Base-by-base conservation (phyloP, 352 stramenopile genomes). In the Phytophthora brassicae region DNA sequence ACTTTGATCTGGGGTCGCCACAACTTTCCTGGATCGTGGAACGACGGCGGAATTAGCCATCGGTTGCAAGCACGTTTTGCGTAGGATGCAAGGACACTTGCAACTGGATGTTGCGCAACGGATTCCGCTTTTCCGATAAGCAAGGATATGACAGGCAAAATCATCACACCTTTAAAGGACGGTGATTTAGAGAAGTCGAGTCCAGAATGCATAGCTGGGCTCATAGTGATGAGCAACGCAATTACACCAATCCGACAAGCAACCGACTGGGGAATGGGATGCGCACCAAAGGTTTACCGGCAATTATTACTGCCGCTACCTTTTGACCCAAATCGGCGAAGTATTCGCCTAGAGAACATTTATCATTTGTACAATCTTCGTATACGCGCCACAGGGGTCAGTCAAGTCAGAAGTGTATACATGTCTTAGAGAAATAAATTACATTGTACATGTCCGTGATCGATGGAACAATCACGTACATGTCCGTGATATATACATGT, bases 351-450 rank as follows among this genome's bases (percentile, higher is more conserved):
- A 0, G 26, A 41, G 11, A 59, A 59, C 19, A 59, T 59, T 39
- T 59, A 51, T 23, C 38, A 50, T 5, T 50, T 49, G 41, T 59
- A 59, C 39, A 50, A 50, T 44, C 24, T 50, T 12, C 51, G 39
- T 9, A 26, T 59, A 14, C 51, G 39, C 1, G 29, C 39, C 28
- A 35, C 51, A 44, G 38, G 51, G 19, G 42, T 50, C 3, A 59
- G 38, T 50, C 51, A 50, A 26, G 50, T 50, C 31, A 59, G 51
- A 59, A 59, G 16, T 57, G 50, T 56, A 6, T 56, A 56, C 48
- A 56, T 47, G 23, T 36, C 19, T 36, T 31, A 31, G 26, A n/a
- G n/a, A n/a, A 31, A 31, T 8, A 31, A 31, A 31, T 31, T 31
- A 9, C 4, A 31, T 9, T 31, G 26, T 31, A 31, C n/a, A n/a